These are phyloP conservation scores for Leishmania guyanensis DNA, from an alignment of 208 protist genomes.

Conservation along the genomic window DNA sequence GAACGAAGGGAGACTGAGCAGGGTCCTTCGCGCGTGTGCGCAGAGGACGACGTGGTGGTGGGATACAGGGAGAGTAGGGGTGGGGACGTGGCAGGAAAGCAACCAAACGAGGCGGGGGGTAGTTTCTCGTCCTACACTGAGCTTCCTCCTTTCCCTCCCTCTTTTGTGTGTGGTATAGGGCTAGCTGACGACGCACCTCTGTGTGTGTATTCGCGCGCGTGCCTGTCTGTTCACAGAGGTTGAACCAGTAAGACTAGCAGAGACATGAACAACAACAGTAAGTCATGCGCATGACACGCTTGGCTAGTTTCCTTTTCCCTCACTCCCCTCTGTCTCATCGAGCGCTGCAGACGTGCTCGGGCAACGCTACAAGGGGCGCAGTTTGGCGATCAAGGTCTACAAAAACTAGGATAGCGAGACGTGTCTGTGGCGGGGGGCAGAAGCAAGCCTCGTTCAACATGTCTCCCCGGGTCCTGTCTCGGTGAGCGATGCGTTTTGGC, in stretches of 20 bases:
- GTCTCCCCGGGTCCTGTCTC: too few species aligned
- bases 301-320: conserved; percentile 7
- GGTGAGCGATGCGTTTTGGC: too few species aligned
- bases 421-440: too few species aligned
- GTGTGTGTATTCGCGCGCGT: background rate
- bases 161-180: background rate
- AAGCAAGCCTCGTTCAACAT: too few species aligned
- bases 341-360: background rate
- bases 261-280: background rate
- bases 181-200: background rate
- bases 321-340: background rate
- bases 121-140: background rate
- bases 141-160: background rate
- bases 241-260: background rate
- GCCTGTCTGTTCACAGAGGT: background rate
- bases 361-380: background rate
- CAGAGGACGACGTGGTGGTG: background rate
- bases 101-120: background rate
- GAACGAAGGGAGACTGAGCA: background rate
- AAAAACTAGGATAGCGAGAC: background rate
- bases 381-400: background rate
- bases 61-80: background rate
- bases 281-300: background rate
- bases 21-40: background rate
- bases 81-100: background rate